Conservation (phyloP, 331 rosid genomes). For the Saraca asoca region DNA sequence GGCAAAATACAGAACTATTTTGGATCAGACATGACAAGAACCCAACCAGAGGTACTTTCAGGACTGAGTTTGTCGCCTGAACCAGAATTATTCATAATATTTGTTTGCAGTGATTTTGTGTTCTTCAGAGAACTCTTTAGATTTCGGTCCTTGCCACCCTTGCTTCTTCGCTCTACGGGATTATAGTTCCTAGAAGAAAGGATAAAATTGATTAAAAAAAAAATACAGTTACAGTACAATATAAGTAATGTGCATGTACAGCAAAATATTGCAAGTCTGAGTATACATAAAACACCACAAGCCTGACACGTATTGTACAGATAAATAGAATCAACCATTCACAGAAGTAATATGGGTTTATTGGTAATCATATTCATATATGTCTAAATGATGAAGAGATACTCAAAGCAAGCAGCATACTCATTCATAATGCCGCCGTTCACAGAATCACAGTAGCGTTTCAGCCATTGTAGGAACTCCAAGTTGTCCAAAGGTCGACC, state of each 20-base stretch:
- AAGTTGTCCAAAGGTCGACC: slow-evolving; percentile 96
- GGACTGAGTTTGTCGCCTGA: slow-evolving; percentile 55
- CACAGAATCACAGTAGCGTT: slow-evolving; percentile 94
- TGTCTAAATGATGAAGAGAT: too few relatives aligned
- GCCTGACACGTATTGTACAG: background rate
- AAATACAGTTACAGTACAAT: background rate
- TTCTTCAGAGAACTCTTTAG: slow-evolving; percentile 56
- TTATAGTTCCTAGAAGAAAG: slow-evolving; percentile 71
- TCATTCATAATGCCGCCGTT: slow-evolving; percentile 99
- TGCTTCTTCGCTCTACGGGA: slow-evolving; percentile 79
- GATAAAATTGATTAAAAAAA: slow-evolving; percentile 1
- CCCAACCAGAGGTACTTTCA: slow-evolving; percentile 52
- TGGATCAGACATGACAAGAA: slow-evolving; percentile 18
- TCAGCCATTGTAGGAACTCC: slow-evolving; percentile 98
- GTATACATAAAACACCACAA: background rate
- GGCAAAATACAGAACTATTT: slow-evolving; percentile 1
- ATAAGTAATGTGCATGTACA: slow-evolving; percentile 8
- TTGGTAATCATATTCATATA: slow-evolving; percentile 13
- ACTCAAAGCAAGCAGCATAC: slow-evolving; percentile 51
- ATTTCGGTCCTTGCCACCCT: slow-evolving; percentile 73
- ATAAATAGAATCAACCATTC: slow-evolving; percentile 20
- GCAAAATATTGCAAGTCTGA: background rate
- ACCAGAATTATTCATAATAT: slow-evolving; percentile 49
- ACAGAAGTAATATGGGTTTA: slow-evolving; percentile 11
- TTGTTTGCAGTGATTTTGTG: slow-evolving; percentile 77